Evolutionary conservation across 257 asterid genomes (phyloP).

Genomic region (Jacaranda mimosifolia): DNA sequence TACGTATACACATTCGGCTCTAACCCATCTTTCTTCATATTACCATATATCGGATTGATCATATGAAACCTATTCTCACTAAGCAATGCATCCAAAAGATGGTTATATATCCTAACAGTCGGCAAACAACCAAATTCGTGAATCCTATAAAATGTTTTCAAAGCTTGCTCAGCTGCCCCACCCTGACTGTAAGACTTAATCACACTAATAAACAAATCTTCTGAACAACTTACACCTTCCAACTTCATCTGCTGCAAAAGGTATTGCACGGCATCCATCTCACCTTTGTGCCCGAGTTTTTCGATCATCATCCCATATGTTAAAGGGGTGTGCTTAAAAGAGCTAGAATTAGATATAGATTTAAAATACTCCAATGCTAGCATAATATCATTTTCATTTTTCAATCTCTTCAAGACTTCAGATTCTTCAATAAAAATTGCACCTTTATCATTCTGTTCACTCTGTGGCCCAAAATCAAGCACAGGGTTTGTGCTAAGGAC

Average conservation of each 20-base stretch:
- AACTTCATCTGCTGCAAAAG: constrained; percentile 89
- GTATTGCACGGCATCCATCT: constrained; percentile 81
- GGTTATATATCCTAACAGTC: constrained; percentile 83
- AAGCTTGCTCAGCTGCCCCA: constrained; percentile 70
- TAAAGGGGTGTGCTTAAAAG: constrained; percentile 75
- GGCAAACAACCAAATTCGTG: constrained; percentile 81
- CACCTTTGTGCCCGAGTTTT: constrained; percentile 62
- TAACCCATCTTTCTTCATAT: constrained; percentile 89
- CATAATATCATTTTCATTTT: constrained; percentile 52
- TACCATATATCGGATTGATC: constrained; percentile 76
- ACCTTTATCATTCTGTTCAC: constrained; percentile 38
- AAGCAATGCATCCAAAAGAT: constrained; percentile 83
- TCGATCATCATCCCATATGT: constrained; percentile 79
- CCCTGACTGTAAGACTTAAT: constrained; percentile 63
- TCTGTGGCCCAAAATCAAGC: constrained; percentile 32
- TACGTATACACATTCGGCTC: constrained; percentile 89
- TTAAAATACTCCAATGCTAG: constrained; percentile 74
- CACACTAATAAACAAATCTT: constrained; percentile 67
- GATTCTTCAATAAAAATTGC: constrained; percentile 53
- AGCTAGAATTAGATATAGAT: constrained; percentile 58
- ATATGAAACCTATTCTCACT: constrained; percentile 71
- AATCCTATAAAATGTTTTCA: constrained; percentile 80
- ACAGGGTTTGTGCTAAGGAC: constrained; percentile 60
- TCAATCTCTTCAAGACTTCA: constrained; percentile 65
- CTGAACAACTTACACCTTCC: constrained; percentile 70